A percentile compares a stretch with the other conserved stretches of the same genome.
These are phyloP conservation scores for Aspergillus vadensis DNA, from an alignment of 2,329 filamentous ascomycete species.

Conservation along the genomic window DNA sequence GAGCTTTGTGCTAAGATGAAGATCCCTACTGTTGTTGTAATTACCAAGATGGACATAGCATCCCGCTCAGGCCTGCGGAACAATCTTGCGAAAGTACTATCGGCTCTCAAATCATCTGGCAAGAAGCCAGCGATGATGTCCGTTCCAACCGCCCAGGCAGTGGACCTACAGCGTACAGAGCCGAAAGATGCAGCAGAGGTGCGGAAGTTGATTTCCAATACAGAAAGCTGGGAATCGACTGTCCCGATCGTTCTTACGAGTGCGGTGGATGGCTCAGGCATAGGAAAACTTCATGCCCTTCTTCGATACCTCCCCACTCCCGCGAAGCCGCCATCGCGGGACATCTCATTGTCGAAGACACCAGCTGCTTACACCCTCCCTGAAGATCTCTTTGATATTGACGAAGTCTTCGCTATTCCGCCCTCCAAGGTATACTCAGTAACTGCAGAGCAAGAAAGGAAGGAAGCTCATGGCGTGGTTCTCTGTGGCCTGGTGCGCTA, in stretches of 20 bases:
- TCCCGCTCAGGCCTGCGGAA: conserved; percentile 70
- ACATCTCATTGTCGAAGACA: conserved; percentile 21
- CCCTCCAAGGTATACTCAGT: conserved; percentile 58
- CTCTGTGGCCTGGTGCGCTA: conserved; percentile 83
- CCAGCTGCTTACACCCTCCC: conserved; percentile 51
- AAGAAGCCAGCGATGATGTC: conserved; percentile 72
- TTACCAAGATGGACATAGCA: conserved; percentile 89
- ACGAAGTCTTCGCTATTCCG: conserved; percentile 81
- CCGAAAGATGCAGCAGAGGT: conserved; percentile 60
- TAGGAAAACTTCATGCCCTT: conserved; percentile 79
- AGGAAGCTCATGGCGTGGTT: conserved; percentile 64
- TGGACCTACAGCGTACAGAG: conserved; percentile 61
- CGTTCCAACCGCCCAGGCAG: conserved; percentile 44
- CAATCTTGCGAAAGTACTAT: conserved; percentile 72
- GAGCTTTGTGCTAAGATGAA: conserved; percentile 80
- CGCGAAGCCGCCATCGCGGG: conserved; percentile 34
- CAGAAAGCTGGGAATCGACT: conserved; percentile 47
- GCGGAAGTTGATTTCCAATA: conserved; percentile 53
- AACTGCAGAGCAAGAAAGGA: conserved; percentile 42
- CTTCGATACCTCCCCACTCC: conserved; percentile 75
- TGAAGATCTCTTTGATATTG: conserved; percentile 77
- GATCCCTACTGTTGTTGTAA: conserved; percentile 74
- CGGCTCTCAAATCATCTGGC: conserved; percentile 73
- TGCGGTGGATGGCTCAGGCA: conserved; percentile 78
- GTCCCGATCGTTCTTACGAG: conserved; percentile 90